phyloP scores from a whole-genome alignment of 2,329 filamentous ascomycete genomes.

The Annulohypoxylon truncatum region DNA sequence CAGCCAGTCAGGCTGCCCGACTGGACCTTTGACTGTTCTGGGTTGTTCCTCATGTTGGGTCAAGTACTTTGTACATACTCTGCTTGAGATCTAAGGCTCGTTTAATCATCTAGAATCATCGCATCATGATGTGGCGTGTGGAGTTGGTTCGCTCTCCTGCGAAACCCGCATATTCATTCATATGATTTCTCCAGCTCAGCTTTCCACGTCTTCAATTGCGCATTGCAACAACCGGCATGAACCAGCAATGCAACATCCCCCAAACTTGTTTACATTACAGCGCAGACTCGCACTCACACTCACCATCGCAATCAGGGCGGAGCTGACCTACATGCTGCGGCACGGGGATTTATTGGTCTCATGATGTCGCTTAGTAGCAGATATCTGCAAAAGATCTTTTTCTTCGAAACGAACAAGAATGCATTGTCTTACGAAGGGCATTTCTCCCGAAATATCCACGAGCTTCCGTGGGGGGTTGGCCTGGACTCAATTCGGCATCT shows the following conservation, averaged over 20 bases:
- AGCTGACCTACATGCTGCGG: conserved; percentile 29
- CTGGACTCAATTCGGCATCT: conserved; percentile 30
- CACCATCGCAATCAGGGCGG: conserved; percentile 7
- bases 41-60: neutral
- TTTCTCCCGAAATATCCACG: conserved; percentile 36
- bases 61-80: conserved; percentile 13
- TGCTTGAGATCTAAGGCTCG: conserved; percentile 15
- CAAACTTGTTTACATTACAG: conserved; percentile 16
- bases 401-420: conserved; percentile 17
- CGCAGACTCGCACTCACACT: neutral
- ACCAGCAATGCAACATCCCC: conserved; percentile 21
- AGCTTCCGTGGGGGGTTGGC: conserved; percentile 28
- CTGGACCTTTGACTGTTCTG: neutral
- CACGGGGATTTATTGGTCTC: conserved; percentile 18
- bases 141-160: conserved; percentile 24
- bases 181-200: conserved; percentile 28
- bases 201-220: conserved; percentile 2
- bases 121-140: conserved; percentile 31
- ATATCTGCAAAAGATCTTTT: conserved; percentile 6
- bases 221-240: conserved; percentile 23
- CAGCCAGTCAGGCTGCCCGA: neutral
- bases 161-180: conserved; percentile 19
- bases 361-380: conserved; percentile 23
- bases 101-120: conserved; percentile 29
- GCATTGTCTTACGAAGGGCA: conserved; percentile 6